A percentile compares a stretch with the other conserved stretches of the same genome.
Conservation (phyloP, 2,329 filamentous ascomycete genomes). For the Helotiales sp. region DNA sequence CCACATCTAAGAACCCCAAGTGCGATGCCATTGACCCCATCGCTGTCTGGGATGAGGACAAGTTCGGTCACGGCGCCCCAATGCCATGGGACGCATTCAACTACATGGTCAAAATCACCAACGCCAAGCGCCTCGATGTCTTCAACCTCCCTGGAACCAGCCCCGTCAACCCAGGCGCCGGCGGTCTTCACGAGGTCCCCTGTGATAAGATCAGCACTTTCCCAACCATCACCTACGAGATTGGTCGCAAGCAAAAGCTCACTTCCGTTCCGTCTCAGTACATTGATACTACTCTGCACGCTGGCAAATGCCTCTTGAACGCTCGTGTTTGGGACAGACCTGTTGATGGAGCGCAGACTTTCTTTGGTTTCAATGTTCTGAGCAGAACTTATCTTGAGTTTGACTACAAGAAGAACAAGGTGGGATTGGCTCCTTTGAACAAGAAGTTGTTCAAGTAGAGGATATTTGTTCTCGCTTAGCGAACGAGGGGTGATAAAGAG, state of each 20-base stretch:
- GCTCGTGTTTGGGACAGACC: constrained; percentile 20
- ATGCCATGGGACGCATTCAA: constrained; percentile 21
- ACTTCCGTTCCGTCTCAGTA: constrained; percentile 10
- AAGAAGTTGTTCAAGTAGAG: constrained; percentile 16
- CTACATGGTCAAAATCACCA: constrained; percentile 10
- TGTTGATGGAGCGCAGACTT: constrained; percentile 21
- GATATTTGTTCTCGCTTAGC: not conserved
- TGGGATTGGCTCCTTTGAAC: constrained; percentile 17
- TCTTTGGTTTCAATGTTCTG: constrained; percentile 22
- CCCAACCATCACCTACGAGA: constrained; percentile 19
- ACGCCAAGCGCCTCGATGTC: constrained; percentile 13
- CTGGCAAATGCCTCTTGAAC: constrained; percentile 20
- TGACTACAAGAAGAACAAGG: constrained; percentile 15
- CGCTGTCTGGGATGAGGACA: constrained; percentile 23
- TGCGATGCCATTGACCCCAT: constrained; percentile 20
- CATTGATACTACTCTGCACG: constrained; percentile 15
- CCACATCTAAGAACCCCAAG: constrained; percentile 12
- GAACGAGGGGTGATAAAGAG: not conserved
- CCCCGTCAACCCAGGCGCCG: constrained; percentile 20
- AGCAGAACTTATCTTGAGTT: constrained; percentile 21
- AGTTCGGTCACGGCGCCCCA: constrained; percentile 20
- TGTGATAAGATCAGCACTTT: constrained; percentile 16
- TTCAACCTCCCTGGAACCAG: constrained; percentile 18
- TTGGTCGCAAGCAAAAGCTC: constrained; percentile 15
- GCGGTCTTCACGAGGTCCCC: constrained; percentile 12